Evolutionary conservation across 2,329 filamentous ascomycete species (phyloP).

Genomic region (Aspergillus aculeatinus): DNA sequence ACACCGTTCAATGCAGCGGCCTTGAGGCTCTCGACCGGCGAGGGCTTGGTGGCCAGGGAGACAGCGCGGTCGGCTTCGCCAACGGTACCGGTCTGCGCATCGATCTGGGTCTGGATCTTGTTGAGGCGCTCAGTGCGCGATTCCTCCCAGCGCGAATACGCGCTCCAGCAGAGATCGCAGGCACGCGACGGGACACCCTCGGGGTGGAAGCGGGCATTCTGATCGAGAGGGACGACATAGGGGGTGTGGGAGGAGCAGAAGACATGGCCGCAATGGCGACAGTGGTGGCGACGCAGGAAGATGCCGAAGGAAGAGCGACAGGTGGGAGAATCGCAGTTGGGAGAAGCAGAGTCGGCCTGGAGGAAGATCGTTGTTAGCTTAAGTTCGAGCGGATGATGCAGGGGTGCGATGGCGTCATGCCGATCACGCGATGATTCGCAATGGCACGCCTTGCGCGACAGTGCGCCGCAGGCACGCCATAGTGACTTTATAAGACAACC

Average conservation of each 20-base stretch:
- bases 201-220: conserved; percentile 63
- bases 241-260: conserved; percentile 62
- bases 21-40: conserved; percentile 25
- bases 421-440: conserved; percentile 28
- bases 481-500: conserved; percentile 21
- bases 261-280: conserved; percentile 65
- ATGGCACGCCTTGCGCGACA: conserved; percentile 26
- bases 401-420: conserved; percentile 9
- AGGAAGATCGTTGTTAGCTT: conserved; percentile 16
- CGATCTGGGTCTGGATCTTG: conserved; percentile 47
- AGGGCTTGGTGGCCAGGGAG: conserved; percentile 24
- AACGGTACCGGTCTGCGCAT: conserved; percentile 27
- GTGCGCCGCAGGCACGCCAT: conserved; percentile 23
- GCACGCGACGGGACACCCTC: conserved; percentile 56
- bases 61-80: conserved; percentile 18
- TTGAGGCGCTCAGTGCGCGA: conserved; percentile 49
- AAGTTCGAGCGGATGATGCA: not conserved
- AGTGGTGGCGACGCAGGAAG: conserved; percentile 65
- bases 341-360: conserved; percentile 58
- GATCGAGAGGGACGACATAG: conserved; percentile 60
- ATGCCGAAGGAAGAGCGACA: conserved; percentile 61
- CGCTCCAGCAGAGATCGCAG: conserved; percentile 61
- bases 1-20: conserved; percentile 19
- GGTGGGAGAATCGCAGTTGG: conserved; percentile 57
- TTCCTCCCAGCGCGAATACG: conserved; percentile 58